Base-by-base conservation (phyloP, 164 flowering plant species). In the Vitis rupestris region DNA sequence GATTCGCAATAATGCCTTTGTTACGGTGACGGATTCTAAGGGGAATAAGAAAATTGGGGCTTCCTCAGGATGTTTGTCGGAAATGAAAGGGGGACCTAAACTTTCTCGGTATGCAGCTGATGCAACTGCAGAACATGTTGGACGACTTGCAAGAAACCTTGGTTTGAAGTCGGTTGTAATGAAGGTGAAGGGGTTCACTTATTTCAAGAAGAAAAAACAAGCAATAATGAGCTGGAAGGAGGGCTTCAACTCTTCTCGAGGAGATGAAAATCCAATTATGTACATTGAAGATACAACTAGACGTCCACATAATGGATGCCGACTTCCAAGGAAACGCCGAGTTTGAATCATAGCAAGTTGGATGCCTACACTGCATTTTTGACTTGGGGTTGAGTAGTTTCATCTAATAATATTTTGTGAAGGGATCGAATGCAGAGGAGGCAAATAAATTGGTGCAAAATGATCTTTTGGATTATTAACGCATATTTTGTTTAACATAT, bases 111-210 rank as follows among this genome's bases (percentile, higher is more conserved):
- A 78, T 75, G 72, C 84, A 61, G 85, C 87, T 69, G 89, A 84
- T 60, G 86, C 91, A 62, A 79, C 82, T 58, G 87, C 91, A 3
- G 91, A 89, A 71, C 79, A 82, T 55, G 76, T 84, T 11, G 90
- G 91, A 5, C 72, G 85, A 59, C 2, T 62, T 60, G 76, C 84
- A 1, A 83, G 77, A 57, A 64, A 70, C 3, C 47, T 76, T 64
- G 88, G 86, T 11, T 37, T 82, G 65, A 84, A 80, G 60, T 84
- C 90, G 0, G 85, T 87, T 27, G 86, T 85, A 1, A 68, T 88
- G 73, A 88, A 70, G 64, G 89, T 88, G 23, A 88, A 84, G 4
- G 89, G 93, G 6, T 82, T 81, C 63, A 81, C 82, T 8, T 64
- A 66, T 65, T 88, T 88, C 60, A 85, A 73, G 78, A 88, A 72